These are phyloP conservation scores for Alternaria angustiovoidea DNA, from an alignment of 2,329 filamentous ascomycete genomes.

Conservation along the genomic window DNA sequence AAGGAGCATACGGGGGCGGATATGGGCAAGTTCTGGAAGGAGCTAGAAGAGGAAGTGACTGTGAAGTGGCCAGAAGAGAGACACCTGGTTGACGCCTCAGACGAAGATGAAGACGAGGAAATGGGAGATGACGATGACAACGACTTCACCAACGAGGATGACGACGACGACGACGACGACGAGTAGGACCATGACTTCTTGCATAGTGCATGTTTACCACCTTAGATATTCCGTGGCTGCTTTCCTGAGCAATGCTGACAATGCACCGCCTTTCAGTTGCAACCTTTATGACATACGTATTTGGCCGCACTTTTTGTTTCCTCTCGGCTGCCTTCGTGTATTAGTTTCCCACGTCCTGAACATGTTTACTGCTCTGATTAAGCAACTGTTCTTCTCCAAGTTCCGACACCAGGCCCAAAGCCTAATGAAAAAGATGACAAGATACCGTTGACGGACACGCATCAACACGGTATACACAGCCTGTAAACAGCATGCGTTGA, in stretches of 20 bases:
- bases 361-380: neutral
- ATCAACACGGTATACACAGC: neutral
- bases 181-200: neutral
- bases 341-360: neutral
- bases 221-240: neutral
- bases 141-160: neutral
- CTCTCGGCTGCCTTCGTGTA: neutral
- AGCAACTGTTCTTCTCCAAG: neutral
- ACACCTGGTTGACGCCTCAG: neutral
- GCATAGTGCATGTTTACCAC: neutral
- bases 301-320: neutral
- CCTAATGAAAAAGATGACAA: neutral
- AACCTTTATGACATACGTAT: neutral
- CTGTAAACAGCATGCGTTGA: neutral
- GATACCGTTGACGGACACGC: neutral
- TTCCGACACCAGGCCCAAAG: neutral
- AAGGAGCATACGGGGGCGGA: constrained; percentile 24
- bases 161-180: constrained; percentile 8
- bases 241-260: neutral
- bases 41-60: constrained; percentile 18
- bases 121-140: constrained; percentile 24
- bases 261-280: neutral
- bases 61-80: constrained; percentile 26
- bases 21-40: constrained; percentile 22
- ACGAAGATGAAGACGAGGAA: constrained; percentile 18